Conservation (phyloP, 257 asterid species). For the Anisodus acutangulus region DNA sequence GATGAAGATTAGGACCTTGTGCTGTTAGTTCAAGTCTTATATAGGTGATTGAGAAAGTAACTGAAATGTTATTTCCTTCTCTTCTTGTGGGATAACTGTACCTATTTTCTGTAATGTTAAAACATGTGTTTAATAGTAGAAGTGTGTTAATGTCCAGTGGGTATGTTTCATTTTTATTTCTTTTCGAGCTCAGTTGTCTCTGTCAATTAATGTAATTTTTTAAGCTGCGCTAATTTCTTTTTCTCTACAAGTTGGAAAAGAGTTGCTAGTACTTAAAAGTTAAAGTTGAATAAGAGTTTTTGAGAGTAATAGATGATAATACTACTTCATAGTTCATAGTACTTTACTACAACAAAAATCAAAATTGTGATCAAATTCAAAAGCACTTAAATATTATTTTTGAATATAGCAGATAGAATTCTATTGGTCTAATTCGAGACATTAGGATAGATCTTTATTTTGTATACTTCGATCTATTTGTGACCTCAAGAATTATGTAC, state of each 20-base stretch:
- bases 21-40: background rate
- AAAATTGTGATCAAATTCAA: background rate
- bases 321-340: background rate
- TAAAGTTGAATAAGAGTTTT: background rate
- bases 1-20: slow-evolving; percentile 52
- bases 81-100: background rate
- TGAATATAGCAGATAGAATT: background rate
- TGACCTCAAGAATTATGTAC: background rate
- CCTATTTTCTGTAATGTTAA: background rate
- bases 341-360: background rate
- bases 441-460: background rate
- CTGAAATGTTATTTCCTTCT: background rate
- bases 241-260: too few relatives aligned
- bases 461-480: background rate
- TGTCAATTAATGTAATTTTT: background rate
- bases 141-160: background rate
- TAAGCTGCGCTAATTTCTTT: background rate
- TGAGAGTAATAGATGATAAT: background rate
- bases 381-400: too few relatives aligned
- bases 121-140: background rate
- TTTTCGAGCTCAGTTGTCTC: background rate
- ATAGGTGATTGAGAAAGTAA: slow-evolving; percentile 17
- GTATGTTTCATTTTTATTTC: background rate
- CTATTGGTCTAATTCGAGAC: background rate
- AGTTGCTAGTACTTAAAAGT: background rate